Evolutionary conservation across 495 filamentous ascomycete genomes (phyloP).

Genomic region (Hypoxylon lienhwacheense): DNA sequence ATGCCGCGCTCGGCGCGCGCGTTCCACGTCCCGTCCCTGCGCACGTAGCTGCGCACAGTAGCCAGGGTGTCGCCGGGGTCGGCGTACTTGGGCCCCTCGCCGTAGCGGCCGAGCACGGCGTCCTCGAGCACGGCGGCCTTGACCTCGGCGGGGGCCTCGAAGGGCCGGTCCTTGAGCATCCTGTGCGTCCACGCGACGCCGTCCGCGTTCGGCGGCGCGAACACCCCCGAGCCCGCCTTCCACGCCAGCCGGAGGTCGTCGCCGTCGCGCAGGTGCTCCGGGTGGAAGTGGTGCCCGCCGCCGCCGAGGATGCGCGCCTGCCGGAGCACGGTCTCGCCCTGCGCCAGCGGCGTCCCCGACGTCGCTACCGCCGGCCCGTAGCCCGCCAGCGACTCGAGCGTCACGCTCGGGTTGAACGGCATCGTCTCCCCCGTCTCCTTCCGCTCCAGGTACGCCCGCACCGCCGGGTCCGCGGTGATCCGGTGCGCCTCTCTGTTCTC

Average conservation of each 20-base stretch:
- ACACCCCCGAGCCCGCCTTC: conserved; percentile 10
- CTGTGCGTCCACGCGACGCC: conserved; percentile 7
- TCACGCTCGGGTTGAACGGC: conserved; percentile 20
- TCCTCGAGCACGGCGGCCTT: conserved; percentile 45
- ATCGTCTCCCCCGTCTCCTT: conserved; percentile 13
- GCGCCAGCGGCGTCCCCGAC: conserved; percentile 13
- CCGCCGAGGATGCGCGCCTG: conserved; percentile 35
- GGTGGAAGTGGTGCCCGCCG: conserved; percentile 27
- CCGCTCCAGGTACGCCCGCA: conserved; percentile 20
- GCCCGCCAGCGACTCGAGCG: conserved; percentile 21
- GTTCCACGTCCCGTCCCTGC: conserved; percentile 45
- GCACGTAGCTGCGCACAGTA: conserved; percentile 41
- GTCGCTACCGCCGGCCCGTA: conserved; percentile 25
- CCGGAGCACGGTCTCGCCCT: conserved; percentile 28
- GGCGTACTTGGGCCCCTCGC: conserved; percentile 31
- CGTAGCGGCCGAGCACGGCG: conserved; percentile 48
- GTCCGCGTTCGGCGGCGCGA: conserved; percentile 26
- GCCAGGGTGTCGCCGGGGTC: conserved; percentile 39
- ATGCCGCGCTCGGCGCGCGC: conserved; percentile 36
- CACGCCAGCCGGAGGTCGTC: conserved; percentile 4
- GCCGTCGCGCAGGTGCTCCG: not conserved
- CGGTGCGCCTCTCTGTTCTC: not conserved
- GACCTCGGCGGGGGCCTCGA: conserved; percentile 28
- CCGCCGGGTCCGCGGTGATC: not conserved
- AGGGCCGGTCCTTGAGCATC: conserved; percentile 1